Percentiles rank a stretch among this genome's conserved stretches.
Evolutionary conservation across 306 rosid species (phyloP).

Genomic region (Trichosanthes cucumerina): DNA sequence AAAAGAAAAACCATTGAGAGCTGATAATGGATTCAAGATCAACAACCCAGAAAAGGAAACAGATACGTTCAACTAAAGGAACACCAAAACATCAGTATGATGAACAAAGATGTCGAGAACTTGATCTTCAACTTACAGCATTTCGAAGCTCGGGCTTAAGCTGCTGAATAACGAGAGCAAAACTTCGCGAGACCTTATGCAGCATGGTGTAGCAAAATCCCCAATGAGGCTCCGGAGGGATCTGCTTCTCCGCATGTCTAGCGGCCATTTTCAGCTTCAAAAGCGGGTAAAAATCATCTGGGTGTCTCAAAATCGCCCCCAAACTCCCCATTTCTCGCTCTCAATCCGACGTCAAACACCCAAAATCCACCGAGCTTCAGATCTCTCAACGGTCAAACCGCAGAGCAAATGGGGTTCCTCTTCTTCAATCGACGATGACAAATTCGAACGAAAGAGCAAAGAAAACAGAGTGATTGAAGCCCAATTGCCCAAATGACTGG

Average conservation of each 20-base stretch:
- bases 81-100: neutral
- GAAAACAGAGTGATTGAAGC: neutral
- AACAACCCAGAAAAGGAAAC: neutral
- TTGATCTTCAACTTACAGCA: slow-evolving; percentile 47
- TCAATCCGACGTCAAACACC: neutral
- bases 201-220: slow-evolving; percentile 77
- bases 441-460: neutral
- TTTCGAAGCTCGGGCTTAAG: slow-evolving; percentile 71
- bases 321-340: slow-evolving; percentile 51
- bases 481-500: neutral
- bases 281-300: slow-evolving; percentile 76
- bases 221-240: slow-evolving; percentile 91
- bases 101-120: neutral
- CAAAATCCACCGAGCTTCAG: slow-evolving; percentile 4
- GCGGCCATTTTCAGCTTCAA: slow-evolving; percentile 73
- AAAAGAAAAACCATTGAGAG: neutral
- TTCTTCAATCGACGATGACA: neutral
- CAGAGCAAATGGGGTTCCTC: neutral
- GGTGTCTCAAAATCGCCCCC: slow-evolving; percentile 59
- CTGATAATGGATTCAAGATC: neutral
- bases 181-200: slow-evolving; percentile 87
- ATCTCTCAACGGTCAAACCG: neutral
- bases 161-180: slow-evolving; percentile 89
- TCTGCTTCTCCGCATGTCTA: slow-evolving; percentile 79
- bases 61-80: neutral